These are phyloP conservation scores for Geosiphon pyriformis DNA, from an alignment of 192 early-diverging fungal species.

Conservation along the genomic window DNA sequence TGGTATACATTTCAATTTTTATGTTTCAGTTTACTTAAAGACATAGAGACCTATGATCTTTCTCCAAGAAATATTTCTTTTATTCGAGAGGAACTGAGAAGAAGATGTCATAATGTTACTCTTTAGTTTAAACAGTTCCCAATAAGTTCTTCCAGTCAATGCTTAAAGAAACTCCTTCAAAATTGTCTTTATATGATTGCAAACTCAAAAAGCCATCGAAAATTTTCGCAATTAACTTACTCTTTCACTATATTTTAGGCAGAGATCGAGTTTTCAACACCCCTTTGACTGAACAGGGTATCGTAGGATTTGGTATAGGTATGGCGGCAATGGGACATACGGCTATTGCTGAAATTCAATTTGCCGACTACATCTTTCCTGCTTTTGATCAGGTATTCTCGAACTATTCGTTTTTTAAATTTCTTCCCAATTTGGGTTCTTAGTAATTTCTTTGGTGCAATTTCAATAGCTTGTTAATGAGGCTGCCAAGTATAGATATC, in stretches of 20 bases:
- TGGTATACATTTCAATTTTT: conserved; percentile 62
- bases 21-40: neutral
- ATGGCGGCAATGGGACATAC: conserved; percentile 92
- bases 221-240: conserved; percentile 1
- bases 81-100: too few relatives aligned
- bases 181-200: too few relatives aligned
- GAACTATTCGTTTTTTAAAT: neutral
- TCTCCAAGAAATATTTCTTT: too few relatives aligned
- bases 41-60: neutral
- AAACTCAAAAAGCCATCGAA: neutral
- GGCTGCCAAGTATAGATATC: conserved; percentile 95
- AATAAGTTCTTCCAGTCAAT: too few relatives aligned
- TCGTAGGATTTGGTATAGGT: conserved; percentile 93
- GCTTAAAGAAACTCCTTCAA: too few relatives aligned
- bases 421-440: neutral
- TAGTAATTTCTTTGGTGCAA: neutral
- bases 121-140: too few relatives aligned
- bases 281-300: conserved; percentile 92
- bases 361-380: conserved; percentile 97
- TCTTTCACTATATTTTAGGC: conserved; percentile 29
- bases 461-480: conserved; percentile 80
- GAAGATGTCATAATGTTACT: too few relatives aligned
- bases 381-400: conserved; percentile 86
- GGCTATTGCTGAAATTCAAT: conserved; percentile 97
- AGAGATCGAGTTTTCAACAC: conserved; percentile 94